Evolutionary conservation across 2,329 filamentous ascomycete genomes (phyloP), one percentile per base, ranked within the genome.

Genomic region (Nigrospora sphaerica): DNA sequence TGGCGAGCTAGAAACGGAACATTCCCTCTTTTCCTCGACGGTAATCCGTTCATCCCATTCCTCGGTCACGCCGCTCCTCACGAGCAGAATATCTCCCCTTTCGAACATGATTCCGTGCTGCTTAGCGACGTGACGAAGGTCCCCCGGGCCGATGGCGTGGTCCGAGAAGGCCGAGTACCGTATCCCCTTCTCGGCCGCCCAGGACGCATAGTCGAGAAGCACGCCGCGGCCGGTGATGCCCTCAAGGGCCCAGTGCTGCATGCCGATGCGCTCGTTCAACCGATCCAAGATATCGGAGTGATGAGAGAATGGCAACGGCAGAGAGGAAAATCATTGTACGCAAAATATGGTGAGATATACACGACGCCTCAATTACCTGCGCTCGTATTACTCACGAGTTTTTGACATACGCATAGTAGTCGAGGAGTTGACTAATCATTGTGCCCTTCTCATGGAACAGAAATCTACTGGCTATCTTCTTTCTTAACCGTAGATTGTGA

Each of bases 61-160:
- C 17, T 48, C 52, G 12, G 58, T 63, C 37, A 61, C 40, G 7
- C 64, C 64, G 41, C 66, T 64, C 16, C 73, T 67, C 6, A 76
- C 60, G 46, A 80, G 68, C 7, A 80, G 62, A n/a, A 79, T 71
- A 46, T 79, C 77, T 3, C 76, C 77, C 3, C 60, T 63, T 37
- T 65, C 63, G 41, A 78, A 75, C 0, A 57, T 63, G n/a, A 74
- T 63, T 6, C 65, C 62, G 41, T 63, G 65, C 45, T 70, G 65
- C 9, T 60, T 52, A 1, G 72, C 71, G 6, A 69, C 58, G 3
- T 62, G 56, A 2, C 59, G 46, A 0, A 70, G 52, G 1, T 42
- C 58, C 19, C 11, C 13, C 4, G 57, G 53, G 35, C 58, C 58
- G 37, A 73, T 61, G 28, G 60, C 54, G 54, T 72, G 62, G 16